A percentile compares a stretch with the other conserved stretches of the same genome.
phyloP scores from a whole-genome alignment of 352 stramenopile species.

The Paralagenidium karlingii region DNA sequence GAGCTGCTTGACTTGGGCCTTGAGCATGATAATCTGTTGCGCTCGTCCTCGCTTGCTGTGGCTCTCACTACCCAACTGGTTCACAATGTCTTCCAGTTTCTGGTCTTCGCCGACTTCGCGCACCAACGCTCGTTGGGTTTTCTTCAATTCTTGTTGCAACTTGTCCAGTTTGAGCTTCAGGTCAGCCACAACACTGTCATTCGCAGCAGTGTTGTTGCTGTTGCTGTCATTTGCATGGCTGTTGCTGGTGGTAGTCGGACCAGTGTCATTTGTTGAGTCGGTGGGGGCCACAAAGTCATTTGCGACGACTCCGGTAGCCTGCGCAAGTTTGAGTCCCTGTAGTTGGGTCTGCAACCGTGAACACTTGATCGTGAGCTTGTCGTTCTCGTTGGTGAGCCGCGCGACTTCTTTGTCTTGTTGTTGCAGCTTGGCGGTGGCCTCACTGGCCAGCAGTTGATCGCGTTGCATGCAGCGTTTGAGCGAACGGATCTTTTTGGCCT shows the following conservation, averaged over 20 bases:
- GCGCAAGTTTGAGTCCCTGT: neutral
- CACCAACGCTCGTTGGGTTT: constrained; percentile 46
- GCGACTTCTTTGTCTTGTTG: constrained; percentile 12
- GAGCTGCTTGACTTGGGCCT: constrained; percentile 69
- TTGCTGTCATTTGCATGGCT: neutral
- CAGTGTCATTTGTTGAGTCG: neutral
- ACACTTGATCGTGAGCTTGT: constrained; percentile 44
- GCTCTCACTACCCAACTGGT: constrained; percentile 6
- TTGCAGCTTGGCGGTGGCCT: constrained; percentile 23
- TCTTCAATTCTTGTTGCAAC: constrained; percentile 49
- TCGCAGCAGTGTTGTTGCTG: constrained; percentile 3
- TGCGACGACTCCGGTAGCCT: neutral
- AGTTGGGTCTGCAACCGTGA: constrained; percentile 32
- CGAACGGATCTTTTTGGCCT: constrained; percentile 48
- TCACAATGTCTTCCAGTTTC: constrained; percentile 4
- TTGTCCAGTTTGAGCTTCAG: constrained; percentile 41
- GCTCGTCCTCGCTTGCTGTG: constrained; percentile 36
- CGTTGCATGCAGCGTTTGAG: constrained; percentile 42
- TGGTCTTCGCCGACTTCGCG: constrained; percentile 48
- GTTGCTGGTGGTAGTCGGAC: neutral
- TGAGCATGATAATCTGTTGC: constrained; percentile 79
- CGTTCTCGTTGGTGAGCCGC: constrained; percentile 38
- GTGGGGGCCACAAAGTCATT: neutral
- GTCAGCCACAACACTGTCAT: constrained; percentile 35
- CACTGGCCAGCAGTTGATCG: constrained; percentile 33